Conservation (phyloP, 2,329 filamentous ascomycete genomes). For the Fusarium nisikadoi region DNA sequence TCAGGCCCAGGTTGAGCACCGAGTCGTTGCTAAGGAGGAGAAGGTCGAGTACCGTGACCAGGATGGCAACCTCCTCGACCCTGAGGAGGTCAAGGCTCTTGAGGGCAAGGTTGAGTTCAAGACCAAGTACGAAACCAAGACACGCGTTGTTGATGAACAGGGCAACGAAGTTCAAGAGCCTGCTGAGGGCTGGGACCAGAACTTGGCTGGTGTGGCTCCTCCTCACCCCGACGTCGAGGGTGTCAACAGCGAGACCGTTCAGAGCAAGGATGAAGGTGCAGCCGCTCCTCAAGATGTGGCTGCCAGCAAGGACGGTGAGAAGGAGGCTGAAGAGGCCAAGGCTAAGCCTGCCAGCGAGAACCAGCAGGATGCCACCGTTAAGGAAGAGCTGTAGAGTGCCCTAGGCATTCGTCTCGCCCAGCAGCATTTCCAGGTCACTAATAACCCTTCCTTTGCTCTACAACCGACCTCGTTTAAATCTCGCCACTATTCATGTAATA, state of each 20-base stretch:
- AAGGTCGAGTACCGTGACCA: conserved; percentile 95
- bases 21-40: conserved; percentile 73
- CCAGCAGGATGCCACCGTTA: conserved; percentile 66
- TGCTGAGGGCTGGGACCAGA: conserved; percentile 53
- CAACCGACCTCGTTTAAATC: background rate
- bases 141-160: conserved; percentile 79
- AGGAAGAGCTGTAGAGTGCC: conserved; percentile 51
- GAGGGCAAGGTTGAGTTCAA: conserved; percentile 95
- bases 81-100: conserved; percentile 83
- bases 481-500: conserved; percentile 36
- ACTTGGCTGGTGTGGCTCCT: conserved; percentile 60
- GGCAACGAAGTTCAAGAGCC: conserved; percentile 77
- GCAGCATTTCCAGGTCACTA: background rate
- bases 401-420: background rate
- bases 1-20: conserved; percentile 56
- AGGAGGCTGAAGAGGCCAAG: conserved; percentile 63
- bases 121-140: conserved; percentile 95
- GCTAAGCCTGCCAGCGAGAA: conserved; percentile 73
- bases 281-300: conserved; percentile 50
- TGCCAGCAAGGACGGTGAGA: conserved; percentile 68
- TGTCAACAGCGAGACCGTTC: conserved; percentile 67
- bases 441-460: background rate
- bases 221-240: conserved; percentile 72
- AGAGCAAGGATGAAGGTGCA: conserved; percentile 51
- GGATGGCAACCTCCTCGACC: conserved; percentile 86